A percentile compares a stretch with the other conserved stretches of the same genome.
These are phyloP conservation scores for Ceratobasidium sp. DNA, from an alignment of 1,284 basidiomycete species.

Conservation along the genomic window DNA sequence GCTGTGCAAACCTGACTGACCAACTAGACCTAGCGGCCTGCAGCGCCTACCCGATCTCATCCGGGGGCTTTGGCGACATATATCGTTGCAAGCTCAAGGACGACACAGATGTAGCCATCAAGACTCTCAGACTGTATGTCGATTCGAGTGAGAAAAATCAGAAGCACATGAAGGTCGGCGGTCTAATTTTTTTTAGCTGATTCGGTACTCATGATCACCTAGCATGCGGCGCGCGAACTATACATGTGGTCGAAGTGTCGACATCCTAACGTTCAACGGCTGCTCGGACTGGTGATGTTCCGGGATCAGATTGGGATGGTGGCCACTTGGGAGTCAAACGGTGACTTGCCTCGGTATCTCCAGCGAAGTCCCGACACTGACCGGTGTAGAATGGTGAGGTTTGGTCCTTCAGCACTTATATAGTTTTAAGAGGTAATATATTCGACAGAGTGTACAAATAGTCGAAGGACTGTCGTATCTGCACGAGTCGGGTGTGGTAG, in stretches of 20 bases:
- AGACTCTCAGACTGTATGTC: too few relatives aligned
- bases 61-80: too few relatives aligned
- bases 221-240: conserved; percentile 4
- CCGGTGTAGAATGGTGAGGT: background rate
- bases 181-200: too few relatives aligned
- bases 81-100: too few relatives aligned
- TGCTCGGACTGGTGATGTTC: conserved; percentile 8
- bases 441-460: background rate
- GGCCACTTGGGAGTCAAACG: background rate
- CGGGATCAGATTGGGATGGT: conserved; percentile 26
- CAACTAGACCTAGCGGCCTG: too few relatives aligned
- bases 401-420: background rate
- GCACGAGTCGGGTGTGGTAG: background rate
- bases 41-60: too few relatives aligned
- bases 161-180: too few relatives aligned
- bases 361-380: background rate
- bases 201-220: too few relatives aligned
- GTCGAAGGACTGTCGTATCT: background rate
- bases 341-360: background rate
- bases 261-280: background rate
- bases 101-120: too few relatives aligned
- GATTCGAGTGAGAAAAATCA: too few relatives aligned
- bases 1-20: too few relatives aligned
- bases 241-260: conserved; percentile 13
- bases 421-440: too few relatives aligned